phyloP scores from a whole-genome alignment of 2,329 filamentous ascomycete species.

The Fusarium sp. region DNA sequence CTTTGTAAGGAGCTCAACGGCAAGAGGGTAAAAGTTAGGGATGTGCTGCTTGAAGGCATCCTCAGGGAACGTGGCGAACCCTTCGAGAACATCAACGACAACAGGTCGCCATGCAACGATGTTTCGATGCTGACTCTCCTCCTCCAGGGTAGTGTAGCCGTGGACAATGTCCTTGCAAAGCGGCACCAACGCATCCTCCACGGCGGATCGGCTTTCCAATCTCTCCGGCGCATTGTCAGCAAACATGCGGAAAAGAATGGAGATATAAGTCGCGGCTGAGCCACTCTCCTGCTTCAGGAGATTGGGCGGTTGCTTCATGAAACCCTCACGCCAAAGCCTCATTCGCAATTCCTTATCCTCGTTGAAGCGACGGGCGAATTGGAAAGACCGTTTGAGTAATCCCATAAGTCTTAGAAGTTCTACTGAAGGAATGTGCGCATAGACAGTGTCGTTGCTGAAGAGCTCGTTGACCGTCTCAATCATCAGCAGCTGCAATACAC shows the following conservation, averaged over 20 bases:
- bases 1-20: conserved; percentile 83
- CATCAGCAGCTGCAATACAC: conserved; percentile 97
- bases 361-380: conserved; percentile 98
- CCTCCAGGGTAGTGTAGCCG: conserved; percentile 86
- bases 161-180: conserved; percentile 94
- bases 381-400: conserved; percentile 93
- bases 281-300: conserved; percentile 96
- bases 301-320: conserved; percentile 99
- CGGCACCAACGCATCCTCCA: conserved; percentile 91
- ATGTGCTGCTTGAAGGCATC: conserved; percentile 85
- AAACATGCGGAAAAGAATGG: conserved; percentile 97
- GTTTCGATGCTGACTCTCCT: conserved; percentile 96
- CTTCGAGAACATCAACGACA: conserved; percentile 95
- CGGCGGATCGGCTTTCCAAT: conserved; percentile 81
- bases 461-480: conserved; percentile 99
- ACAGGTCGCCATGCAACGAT: conserved; percentile 97
- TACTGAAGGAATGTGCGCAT: conserved; percentile 88
- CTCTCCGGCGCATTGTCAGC: conserved; percentile 88
- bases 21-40: conserved; percentile 85
- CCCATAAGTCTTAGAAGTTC: conserved; percentile 94
- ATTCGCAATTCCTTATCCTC: conserved; percentile 96
- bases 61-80: conserved; percentile 85
- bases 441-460: conserved; percentile 97
- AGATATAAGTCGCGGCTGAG: conserved; percentile 92
- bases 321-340: conserved; percentile 94